phyloP scores from a whole-genome alignment of 2,329 filamentous ascomycete genomes.

The Colletotrichum tamarilloi region DNA sequence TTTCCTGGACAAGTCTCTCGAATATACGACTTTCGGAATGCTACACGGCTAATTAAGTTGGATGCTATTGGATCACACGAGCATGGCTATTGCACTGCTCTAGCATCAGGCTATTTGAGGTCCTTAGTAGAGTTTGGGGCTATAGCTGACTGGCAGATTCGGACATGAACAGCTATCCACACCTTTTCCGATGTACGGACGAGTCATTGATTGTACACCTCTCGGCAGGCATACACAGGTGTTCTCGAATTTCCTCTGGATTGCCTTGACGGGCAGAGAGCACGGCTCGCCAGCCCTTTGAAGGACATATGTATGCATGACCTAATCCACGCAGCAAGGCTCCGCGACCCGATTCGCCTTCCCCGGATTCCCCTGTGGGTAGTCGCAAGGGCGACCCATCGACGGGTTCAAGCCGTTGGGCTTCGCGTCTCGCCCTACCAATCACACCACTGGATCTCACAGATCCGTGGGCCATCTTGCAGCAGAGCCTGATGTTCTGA shows the following conservation, averaged over 20 bases:
- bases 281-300: slow-evolving; percentile 5
- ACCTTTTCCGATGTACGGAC: slow-evolving; percentile 9
- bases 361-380: slow-evolving; percentile 19
- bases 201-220: slow-evolving; percentile 15
- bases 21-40: not conserved
- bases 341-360: not conserved
- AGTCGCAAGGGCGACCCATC: slow-evolving; percentile 22
- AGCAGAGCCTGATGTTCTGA: slow-evolving; percentile 21
- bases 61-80: slow-evolving; percentile 2
- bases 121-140: not conserved
- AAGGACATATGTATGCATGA: slow-evolving; percentile 10
- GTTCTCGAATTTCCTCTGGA: slow-evolving; percentile 13
- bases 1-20: not conserved
- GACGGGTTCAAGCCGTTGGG: not conserved
- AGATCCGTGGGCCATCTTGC: slow-evolving; percentile 4
- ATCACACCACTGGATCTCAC: not conserved
- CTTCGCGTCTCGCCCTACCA: not conserved
- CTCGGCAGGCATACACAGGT: not conserved
- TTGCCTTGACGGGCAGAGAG: slow-evolving; percentile 3
- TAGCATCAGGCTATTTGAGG: not conserved
- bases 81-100: not conserved
- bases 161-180: not conserved
- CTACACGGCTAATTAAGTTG: not conserved
- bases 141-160: slow-evolving; percentile 4
- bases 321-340: slow-evolving; percentile 4